Percentiles rank a stretch among this genome's conserved stretches.
Conservation (phyloP, 148 eudicot genomes). For the Camellia lanceoleosa region DNA sequence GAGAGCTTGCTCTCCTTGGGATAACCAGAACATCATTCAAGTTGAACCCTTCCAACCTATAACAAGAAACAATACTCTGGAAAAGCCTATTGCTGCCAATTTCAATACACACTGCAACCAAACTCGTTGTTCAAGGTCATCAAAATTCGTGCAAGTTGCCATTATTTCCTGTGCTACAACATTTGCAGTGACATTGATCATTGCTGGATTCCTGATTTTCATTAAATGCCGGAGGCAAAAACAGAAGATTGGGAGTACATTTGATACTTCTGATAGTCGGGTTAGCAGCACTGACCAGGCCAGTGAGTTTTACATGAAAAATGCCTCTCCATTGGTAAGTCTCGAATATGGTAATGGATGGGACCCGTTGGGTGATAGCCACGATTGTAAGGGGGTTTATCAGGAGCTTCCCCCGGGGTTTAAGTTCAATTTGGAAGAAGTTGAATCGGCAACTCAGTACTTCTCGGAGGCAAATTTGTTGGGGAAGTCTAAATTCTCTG, state of each 20-base stretch:
- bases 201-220: slow-evolving; percentile 36
- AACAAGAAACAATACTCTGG: slow-evolving; percentile 28
- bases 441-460: slow-evolving; percentile 84
- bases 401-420: slow-evolving; percentile 43
- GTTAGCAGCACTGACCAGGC: slow-evolving; percentile 51
- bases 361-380: slow-evolving; percentile 51
- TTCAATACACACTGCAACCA: slow-evolving; percentile 33
- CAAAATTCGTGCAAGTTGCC: slow-evolving; percentile 34
- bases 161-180: slow-evolving; percentile 42
- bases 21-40: slow-evolving; percentile 39
- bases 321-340: slow-evolving; percentile 60
- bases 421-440: slow-evolving; percentile 79
- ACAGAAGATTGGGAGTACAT: slow-evolving; percentile 61
- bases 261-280: slow-evolving; percentile 50
- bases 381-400: slow-evolving; percentile 29
- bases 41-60: slow-evolving; percentile 37
- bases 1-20: slow-evolving; percentile 63
- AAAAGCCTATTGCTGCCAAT: slow-evolving; percentile 22
- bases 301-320: slow-evolving; percentile 45
- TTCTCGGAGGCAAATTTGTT: slow-evolving; percentile 65
- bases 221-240: slow-evolving; percentile 51
- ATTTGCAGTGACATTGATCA: slow-evolving; percentile 33
- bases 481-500: slow-evolving; percentile 73
- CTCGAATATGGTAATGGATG: slow-evolving; percentile 62
- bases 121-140: slow-evolving; percentile 41